A percentile compares a stretch with the other conserved stretches of the same genome.
phyloP scores from a whole-genome alignment of 805 yeast genomes.

The Pichia exigua region DNA sequence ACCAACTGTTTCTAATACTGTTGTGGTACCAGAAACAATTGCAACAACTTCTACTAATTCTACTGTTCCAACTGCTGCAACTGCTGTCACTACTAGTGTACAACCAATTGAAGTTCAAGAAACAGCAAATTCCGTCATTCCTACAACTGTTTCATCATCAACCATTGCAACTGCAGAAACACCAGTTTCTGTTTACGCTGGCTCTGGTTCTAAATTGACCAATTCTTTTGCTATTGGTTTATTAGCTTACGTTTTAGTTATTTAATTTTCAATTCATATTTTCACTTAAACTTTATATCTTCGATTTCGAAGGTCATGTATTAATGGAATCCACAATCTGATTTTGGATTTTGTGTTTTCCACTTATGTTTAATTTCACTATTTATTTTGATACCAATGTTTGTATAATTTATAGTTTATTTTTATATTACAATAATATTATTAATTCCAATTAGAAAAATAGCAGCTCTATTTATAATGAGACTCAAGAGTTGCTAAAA shows the following conservation, averaged over 20 bases:
- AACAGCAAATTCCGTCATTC: neutral
- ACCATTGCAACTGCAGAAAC: neutral
- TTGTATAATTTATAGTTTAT: neutral
- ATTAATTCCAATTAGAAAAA: too few species aligned
- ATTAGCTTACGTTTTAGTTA: neutral
- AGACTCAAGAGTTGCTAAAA: too few species aligned
- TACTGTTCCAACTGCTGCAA: neutral
- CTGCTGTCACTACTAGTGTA: neutral
- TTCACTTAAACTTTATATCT: neutral
- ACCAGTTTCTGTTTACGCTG: neutral
- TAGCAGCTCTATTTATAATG: too few species aligned
- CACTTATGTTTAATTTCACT: neutral
- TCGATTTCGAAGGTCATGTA: neutral
- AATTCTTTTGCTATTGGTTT: neutral
- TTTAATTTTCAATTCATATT: neutral
- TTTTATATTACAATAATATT: too few species aligned
- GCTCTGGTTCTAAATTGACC: neutral
- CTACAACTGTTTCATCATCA: neutral
- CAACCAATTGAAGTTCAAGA: neutral
- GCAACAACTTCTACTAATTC: neutral
- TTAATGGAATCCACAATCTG: neutral
- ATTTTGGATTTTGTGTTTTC: neutral
- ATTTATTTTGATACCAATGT: neutral
- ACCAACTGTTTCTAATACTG: neutral
- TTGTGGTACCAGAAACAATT: neutral